Base-by-base conservation (phyloP, 1,139 yeast species). In the Suhomyces chickasaworum region DNA sequence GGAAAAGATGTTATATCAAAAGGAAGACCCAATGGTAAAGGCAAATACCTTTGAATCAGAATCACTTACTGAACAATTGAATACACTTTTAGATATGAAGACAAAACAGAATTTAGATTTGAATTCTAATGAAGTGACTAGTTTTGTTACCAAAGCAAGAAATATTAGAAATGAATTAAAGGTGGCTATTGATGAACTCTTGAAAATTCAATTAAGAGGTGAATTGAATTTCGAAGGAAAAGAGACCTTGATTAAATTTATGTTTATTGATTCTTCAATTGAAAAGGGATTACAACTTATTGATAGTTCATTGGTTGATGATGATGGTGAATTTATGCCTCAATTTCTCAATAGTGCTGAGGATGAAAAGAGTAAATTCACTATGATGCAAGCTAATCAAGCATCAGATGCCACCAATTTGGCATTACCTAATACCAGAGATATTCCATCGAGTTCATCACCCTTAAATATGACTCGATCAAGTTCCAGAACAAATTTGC, bases 221-320 rank as follows among this genome's bases (percentile, higher is more conserved):
- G 71, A 77, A 50, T 69, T 86, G 54, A 81, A 73, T 48, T 57
- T 81, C 3, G 86, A 84, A 54, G 93, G 91, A 9, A 86, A 86
- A 57, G 95, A 86, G 57, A 81, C 89, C 0, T 68, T 86, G 45
- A 75, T 86, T 32, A 71, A 89, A 53, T 77, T 86, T 52, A 81
- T 88, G 48, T 78, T 82, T 50, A 73, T 86, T 46, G 90, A 86
- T 62, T 80, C 86, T 8, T 81, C 90, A 9, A 74, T 86, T 44
- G 86, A 83, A 53, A 83, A 81, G 55, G 89, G 88, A 1, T 59
- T 84, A 35, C 73, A 75, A 49, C 65, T 86, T 52, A 69, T 85
- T 49, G 79, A 73, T 52, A 60, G 60, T 22, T 66, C 70, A 1
- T 63, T 71, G 36, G 60, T 52, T 7, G 61, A 61, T 5, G 59